Evolutionary conservation across 1,139 yeast genomes (phyloP).

Genomic region (Saccharomyces hybrid): DNA sequence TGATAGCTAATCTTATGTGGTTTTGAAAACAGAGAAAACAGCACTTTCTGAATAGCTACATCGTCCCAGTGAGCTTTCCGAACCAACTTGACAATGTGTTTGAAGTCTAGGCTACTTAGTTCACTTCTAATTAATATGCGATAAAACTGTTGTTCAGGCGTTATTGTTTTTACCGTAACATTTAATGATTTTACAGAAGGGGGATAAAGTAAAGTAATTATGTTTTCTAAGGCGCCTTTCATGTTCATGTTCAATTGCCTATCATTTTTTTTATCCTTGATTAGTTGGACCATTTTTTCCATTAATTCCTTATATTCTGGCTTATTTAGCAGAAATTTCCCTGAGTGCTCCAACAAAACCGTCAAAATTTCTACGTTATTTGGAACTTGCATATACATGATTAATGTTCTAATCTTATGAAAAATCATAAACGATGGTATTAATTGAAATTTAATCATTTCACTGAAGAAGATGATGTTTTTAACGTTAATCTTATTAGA

Average conservation of each 20-base stretch:
- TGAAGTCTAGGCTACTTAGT: constrained; percentile 35
- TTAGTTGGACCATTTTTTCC: constrained; percentile 52
- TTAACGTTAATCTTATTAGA: constrained; percentile 47
- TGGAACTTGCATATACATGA: constrained; percentile 44
- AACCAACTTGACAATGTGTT: constrained; percentile 37
- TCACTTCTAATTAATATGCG: constrained; percentile 45
- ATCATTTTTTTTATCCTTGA: constrained; percentile 46
- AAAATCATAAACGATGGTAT: constrained; percentile 66
- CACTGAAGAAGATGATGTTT: constrained; percentile 59
- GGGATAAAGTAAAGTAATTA: constrained; percentile 55
- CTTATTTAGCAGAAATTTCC: constrained; percentile 56
- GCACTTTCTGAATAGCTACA: constrained; percentile 34
- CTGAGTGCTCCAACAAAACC: constrained; percentile 66
- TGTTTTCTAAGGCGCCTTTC: constrained; percentile 52
- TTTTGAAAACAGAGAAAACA: constrained; percentile 48
- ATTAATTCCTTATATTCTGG: constrained; percentile 54
- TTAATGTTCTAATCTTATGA: constrained; percentile 57
- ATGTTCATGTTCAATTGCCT: constrained; percentile 47
- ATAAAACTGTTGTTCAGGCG: constrained; percentile 45
- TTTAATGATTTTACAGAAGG: constrained; percentile 37
- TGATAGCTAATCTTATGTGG: constrained; percentile 60
- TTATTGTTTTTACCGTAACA: constrained; percentile 21
- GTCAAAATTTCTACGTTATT: constrained; percentile 60
- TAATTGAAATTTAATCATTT: constrained; percentile 67
- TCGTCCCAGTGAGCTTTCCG: constrained; percentile 44